Conservation (phyloP, 352 stramenopile genomes). For the Thalassiosira pacifica region DNA sequence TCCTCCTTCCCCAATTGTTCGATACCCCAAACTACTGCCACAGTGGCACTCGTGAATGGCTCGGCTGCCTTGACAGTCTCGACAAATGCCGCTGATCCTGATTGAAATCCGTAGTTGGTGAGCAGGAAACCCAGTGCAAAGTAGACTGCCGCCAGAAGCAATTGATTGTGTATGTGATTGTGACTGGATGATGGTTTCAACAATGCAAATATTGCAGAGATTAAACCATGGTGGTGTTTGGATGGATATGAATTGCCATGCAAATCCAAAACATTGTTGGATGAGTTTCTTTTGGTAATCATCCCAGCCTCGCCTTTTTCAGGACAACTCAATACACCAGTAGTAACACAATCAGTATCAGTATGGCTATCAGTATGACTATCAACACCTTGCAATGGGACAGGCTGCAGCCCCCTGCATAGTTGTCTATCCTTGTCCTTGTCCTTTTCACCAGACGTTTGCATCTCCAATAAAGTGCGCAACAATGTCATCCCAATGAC, state of each 20-base stretch:
- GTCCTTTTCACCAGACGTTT: constrained; percentile 18
- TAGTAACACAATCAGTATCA: constrained; percentile 8
- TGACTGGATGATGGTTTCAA: constrained; percentile 22
- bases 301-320: constrained; percentile 29
- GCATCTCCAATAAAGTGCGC: constrained; percentile 25
- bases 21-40: constrained; percentile 79
- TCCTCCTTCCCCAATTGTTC: constrained; percentile 73
- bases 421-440: constrained; percentile 9
- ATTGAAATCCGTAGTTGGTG: constrained; percentile 80
- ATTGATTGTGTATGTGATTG: constrained; percentile 55
- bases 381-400: constrained; percentile 40
- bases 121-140: constrained; percentile 81
- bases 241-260: no score
- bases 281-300: constrained; percentile 21
- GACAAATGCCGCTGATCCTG: constrained; percentile 77
- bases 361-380: no score
- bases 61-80: constrained; percentile 87
- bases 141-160: constrained; percentile 70
- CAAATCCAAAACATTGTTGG: neutral
- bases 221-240: neutral
- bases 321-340: neutral
- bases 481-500: constrained; percentile 77
- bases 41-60: constrained; percentile 80
- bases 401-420: constrained; percentile 34
- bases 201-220: constrained; percentile 38